Evolutionary conservation across 2,329 filamentous ascomycete species (phyloP), one percentile per base, ranked within the genome.

Genomic region (Talaromyces albobiverticillius): DNA sequence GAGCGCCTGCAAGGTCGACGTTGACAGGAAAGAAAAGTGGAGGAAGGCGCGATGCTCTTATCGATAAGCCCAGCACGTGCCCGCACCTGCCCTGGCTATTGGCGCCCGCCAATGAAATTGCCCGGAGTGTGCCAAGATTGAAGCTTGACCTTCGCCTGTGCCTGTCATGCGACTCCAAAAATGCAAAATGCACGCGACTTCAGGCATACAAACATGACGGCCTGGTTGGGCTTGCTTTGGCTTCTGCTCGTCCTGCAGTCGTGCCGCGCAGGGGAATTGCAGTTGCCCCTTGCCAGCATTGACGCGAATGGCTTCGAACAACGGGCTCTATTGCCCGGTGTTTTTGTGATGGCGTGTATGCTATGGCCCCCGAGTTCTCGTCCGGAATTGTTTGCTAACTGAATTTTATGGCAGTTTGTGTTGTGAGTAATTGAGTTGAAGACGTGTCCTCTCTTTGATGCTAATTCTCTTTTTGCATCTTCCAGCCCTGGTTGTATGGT

Each of bases 261-360:
- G 16, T 49, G 46, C 20, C 31, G 20, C 11, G 46, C 38, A 16
- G 31, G 16, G 26, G n/a, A 2, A 14, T 20, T 14, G 20, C 31
- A 16, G 3, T 38, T 32, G 25, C 5, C 26, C n/a, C n/a, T n/a
- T n/a, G n/a, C n/a, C 11, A 25, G 16, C 23, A 42, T 49, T 38
- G 52, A 51, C 31, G 26, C 36, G 1, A 11, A 50, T 20, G 46
- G 20, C 2, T 54, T 54, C 25, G 46, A 38, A 26, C 8, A 38
- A 25, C 46, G 46, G 22, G 38, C 46, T 45, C 6, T 13, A 18
- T n/a, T 42, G 45, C 40, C 29, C 16, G 52, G 45, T 11, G 32
- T 50, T 29, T 54, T 54, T 23, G 29, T 54, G 13, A 26, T 54
- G 29, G 25, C 38, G 7, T 54, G 52, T 54, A 50, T 11, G 52